Evolutionary conservation across 495 filamentous ascomycete genomes (phyloP).

Genomic region (Parmelia sp.): DNA sequence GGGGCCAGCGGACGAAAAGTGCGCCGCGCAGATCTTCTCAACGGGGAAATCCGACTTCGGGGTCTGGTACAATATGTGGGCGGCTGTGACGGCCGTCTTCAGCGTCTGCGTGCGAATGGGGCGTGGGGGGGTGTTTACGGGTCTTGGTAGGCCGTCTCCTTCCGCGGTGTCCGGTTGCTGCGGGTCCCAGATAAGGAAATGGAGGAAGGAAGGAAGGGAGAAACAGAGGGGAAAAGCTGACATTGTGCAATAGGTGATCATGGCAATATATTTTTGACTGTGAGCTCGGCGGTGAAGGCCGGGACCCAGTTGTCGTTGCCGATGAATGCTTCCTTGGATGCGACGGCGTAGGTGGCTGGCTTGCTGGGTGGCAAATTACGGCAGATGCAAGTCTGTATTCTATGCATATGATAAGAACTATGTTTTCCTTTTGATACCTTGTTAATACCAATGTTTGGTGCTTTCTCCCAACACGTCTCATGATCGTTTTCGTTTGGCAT

Average conservation of each 20-base stretch:
- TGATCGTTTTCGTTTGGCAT: no score
- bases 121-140: neutral
- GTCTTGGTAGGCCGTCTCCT: neutral
- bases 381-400: no score
- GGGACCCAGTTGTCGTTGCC: neutral
- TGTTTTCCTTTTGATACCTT: no score
- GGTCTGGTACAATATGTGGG: neutral
- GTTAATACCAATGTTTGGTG: no score
- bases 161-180: neutral
- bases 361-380: no score
- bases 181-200: no score
- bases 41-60: neutral
- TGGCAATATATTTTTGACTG: neutral
- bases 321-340: neutral
- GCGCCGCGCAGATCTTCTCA: neutral
- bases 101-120: neutral
- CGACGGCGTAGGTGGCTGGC: neutral
- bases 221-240: neutral
- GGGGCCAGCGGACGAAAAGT: neutral
- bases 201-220: neutral
- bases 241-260: neutral
- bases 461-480: no score
- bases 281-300: neutral
- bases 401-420: no score
- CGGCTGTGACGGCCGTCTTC: slow-evolving; percentile 5